Base-by-base conservation (phyloP, 345 rosid genomes). In the Euclidium syriacum region DNA sequence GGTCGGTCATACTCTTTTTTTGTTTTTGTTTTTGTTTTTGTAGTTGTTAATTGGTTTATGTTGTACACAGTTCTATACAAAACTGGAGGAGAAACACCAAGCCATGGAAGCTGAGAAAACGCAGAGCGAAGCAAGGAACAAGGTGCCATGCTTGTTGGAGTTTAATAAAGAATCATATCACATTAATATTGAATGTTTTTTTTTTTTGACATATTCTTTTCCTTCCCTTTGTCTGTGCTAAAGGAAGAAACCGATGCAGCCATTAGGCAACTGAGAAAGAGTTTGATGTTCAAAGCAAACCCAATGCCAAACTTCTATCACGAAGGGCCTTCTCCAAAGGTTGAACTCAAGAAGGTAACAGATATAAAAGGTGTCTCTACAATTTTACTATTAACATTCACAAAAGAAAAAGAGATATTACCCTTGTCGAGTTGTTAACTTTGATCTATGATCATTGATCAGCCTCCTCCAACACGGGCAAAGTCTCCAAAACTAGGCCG, bases 241-340 rank as follows among this genome's bases (percentile, higher is more conserved):
- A 53, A 91, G 98, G 96, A 91, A 75, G 96, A 86, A 81, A 82
- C 24, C 57, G 87, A 88, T 43, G 98, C 83, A 10, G 89, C 87
- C n/a, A 80, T 91, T 68, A 91, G 77, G 78, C 80, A 83, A 73
- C 63, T 91, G 52, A 83, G 96, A 73, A 91, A 75, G 81, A 83
- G 79, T 77, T 80, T 91, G 81, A 71, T 55, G 53, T 77, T 86
- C 56, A 91, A 78, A 77, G 98, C 98, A 6, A 88, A 62, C 43
- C 96, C 98, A 8, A 87, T 91, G 81, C 98, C 98, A 18, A 81
- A 75, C 65, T 91, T 91, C 78, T 91, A 91, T 72, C 70, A 74
- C 2, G 98, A 88, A 53, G 86, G 90, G 50, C 90, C 95, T 52
- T 95, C 96, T 34, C 92, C 95, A 35, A 86, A 85, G 78, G 81